A percentile compares a stretch with the other conserved stretches of the same genome.
phyloP scores from a whole-genome alignment of 192 early-diverging fungal species.

The Coemansia sp. region DNA sequence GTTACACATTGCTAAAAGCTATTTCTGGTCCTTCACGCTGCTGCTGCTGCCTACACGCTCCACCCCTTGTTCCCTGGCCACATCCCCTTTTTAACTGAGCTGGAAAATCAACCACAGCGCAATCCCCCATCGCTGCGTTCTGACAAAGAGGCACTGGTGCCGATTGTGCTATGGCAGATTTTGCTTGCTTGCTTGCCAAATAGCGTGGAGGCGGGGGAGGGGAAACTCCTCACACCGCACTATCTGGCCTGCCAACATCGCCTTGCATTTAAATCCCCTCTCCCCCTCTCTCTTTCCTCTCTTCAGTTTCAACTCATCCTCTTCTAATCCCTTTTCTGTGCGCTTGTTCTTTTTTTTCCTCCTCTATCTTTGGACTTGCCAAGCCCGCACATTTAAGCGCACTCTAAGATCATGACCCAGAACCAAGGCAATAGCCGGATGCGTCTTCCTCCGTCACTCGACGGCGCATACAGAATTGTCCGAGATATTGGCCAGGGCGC shows the following conservation, averaged over 20 bases:
- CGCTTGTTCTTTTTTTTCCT: not conserved
- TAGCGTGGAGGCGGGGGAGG: no score
- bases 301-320: not conserved
- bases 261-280: not conserved
- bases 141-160: not conserved
- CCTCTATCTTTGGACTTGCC: not conserved
- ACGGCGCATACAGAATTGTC: slow-evolving; percentile 65
- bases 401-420: slow-evolving; percentile 26
- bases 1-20: no score
- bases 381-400: not conserved
- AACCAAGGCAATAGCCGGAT: slow-evolving; percentile 42
- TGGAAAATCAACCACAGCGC: not conserved
- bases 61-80: no score
- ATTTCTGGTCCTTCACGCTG: no score
- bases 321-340: not conserved
- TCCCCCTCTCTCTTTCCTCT: not conserved
- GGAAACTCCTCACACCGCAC: no score
- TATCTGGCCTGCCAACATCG: no score
- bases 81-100: slow-evolving; percentile 1
- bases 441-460: slow-evolving; percentile 61
- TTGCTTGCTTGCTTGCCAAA: not conserved
- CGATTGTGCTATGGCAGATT: not conserved
- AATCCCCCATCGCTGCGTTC: not conserved
- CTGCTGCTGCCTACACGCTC: no score
- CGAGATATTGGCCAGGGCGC: slow-evolving; percentile 89